phyloP scores from a whole-genome alignment of 305 asterid species.

The Solanum hybrid region DNA sequence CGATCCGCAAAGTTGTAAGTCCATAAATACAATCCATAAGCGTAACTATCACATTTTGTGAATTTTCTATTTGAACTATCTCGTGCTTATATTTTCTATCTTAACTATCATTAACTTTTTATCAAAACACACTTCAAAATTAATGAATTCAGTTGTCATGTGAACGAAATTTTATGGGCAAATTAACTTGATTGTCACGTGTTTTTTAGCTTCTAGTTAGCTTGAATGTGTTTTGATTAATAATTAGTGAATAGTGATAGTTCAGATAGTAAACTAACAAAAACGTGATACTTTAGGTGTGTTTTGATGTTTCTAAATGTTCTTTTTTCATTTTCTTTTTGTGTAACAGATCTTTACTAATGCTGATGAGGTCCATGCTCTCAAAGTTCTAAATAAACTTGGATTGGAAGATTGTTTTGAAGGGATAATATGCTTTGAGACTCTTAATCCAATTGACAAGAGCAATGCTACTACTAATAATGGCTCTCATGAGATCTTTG shows the following conservation, averaged over 20 bases:
- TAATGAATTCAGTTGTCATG: not conserved
- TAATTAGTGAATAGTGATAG: not conserved
- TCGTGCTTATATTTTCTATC: accelerated
- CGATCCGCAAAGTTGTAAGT: slow-evolving; percentile 72
- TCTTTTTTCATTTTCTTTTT: not conserved
- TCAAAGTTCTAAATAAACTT: slow-evolving; percentile 49
- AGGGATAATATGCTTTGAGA: slow-evolving; percentile 85
- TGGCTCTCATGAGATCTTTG: slow-evolving; percentile 36
- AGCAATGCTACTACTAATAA: slow-evolving; percentile 3
- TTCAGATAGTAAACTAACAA: not conserved
- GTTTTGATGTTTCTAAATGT: not conserved
- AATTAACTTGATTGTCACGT: not conserved
- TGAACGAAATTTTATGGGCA: not conserved
- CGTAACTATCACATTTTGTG: not conserved
- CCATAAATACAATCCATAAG: not conserved
- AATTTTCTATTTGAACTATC: not conserved
- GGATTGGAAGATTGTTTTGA: slow-evolving; percentile 87
- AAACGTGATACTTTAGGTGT: not conserved
- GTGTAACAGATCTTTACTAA: slow-evolving; percentile 70
- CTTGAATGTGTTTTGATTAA: not conserved
- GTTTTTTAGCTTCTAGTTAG: not conserved
- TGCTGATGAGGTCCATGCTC: slow-evolving; percentile 72
- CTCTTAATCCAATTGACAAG: slow-evolving; percentile 63
- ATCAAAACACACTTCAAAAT: not conserved
- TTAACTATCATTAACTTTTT: not conserved